phyloP scores from a whole-genome alignment of 2,329 filamentous ascomycete species.

The Arachnomyces sp. region DNA sequence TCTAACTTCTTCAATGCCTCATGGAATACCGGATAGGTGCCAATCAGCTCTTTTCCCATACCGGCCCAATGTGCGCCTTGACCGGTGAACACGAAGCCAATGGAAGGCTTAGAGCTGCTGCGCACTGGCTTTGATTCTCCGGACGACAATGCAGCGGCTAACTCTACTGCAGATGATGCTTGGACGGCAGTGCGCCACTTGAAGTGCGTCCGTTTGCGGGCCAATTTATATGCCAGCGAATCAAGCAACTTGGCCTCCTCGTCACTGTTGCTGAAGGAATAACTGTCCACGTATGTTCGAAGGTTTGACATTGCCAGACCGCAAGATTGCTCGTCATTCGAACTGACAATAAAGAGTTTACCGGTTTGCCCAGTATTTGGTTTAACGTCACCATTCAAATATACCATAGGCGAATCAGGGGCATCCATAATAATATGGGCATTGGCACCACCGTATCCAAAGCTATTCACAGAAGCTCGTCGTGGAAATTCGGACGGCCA shows the following conservation, averaged over 20 bases:
- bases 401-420: not conserved
- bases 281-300: too few species aligned
- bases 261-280: too few species aligned
- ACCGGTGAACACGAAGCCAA: slow-evolving; percentile 26
- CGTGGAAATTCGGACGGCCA: slow-evolving; percentile 7
- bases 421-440: slow-evolving; percentile 34
- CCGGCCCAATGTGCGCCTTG: slow-evolving; percentile 18
- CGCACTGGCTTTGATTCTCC: too few species aligned
- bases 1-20: slow-evolving; percentile 12
- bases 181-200: not conserved
- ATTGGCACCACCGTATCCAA: slow-evolving; percentile 43
- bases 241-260: too few species aligned
- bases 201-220: not conserved
- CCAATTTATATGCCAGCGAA: not conserved
- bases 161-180: not conserved
- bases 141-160: not conserved
- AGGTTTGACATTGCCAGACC: too few species aligned
- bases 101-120: too few species aligned
- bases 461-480: slow-evolving; percentile 32
- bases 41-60: slow-evolving; percentile 15
- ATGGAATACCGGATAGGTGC: slow-evolving; percentile 15
- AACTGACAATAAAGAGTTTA: too few species aligned
- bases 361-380: too few species aligned
- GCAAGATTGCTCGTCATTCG: too few species aligned
- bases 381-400: slow-evolving; percentile 4